Evolutionary conservation across 164 flowering plant species (phyloP).

Genomic region (Berberis thunbergii): DNA sequence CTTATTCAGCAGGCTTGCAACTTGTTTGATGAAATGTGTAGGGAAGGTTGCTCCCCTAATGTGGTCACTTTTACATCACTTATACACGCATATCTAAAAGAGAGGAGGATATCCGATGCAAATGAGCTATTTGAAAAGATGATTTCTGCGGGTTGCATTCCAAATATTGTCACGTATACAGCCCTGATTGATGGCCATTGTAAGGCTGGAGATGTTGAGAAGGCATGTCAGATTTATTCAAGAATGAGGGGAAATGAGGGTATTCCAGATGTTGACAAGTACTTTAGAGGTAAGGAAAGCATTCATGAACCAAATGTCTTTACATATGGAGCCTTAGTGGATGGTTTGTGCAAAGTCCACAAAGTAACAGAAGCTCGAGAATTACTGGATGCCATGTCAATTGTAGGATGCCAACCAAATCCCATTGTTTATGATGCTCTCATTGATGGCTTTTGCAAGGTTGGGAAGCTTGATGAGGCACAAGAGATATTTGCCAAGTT

Average conservation of each 20-base stretch:
- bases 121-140: constrained; percentile 67
- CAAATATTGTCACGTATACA: constrained; percentile 71
- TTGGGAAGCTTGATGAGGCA: constrained; percentile 83
- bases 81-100: constrained; percentile 85
- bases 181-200: constrained; percentile 87
- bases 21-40: constrained; percentile 72
- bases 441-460: constrained; percentile 91
- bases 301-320: constrained; percentile 54
- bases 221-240: constrained; percentile 67
- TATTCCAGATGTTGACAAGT: constrained; percentile 43
- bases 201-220: constrained; percentile 64
- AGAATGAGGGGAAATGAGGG: constrained; percentile 45
- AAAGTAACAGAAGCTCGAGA: constrained; percentile 65
- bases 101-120: constrained; percentile 45
- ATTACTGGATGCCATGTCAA: constrained; percentile 57
- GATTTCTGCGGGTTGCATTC: constrained; percentile 58
- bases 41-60: constrained; percentile 70
- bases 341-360: constrained; percentile 87
- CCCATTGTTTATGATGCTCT: constrained; percentile 81
- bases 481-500: constrained; percentile 61
- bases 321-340: constrained; percentile 87
- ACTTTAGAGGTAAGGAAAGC: constrained; percentile 32
- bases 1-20: constrained; percentile 70
- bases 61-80: constrained; percentile 89
- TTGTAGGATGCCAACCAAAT: constrained; percentile 67